phyloP scores from a whole-genome alignment of 2,329 filamentous ascomycete species.

The Eutypa lata region DNA sequence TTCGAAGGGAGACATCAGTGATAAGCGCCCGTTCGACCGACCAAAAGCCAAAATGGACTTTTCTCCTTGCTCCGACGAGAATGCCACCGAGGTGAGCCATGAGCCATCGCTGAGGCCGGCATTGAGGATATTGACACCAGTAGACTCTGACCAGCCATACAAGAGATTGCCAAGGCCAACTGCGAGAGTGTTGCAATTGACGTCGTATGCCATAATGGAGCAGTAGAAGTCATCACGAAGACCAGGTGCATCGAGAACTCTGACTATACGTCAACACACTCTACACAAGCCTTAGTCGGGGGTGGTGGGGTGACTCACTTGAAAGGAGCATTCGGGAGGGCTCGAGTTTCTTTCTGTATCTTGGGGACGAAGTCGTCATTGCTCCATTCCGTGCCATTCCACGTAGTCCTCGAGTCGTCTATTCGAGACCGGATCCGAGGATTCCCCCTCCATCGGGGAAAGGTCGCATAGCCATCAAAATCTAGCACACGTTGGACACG shows the following conservation, averaged over 20 bases:
- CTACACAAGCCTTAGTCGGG: not conserved
- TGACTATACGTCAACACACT: constrained; percentile 36
- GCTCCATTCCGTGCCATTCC: constrained; percentile 41
- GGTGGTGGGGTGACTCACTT: constrained; percentile 49
- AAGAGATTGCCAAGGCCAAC: constrained; percentile 77
- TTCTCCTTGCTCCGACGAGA: constrained; percentile 74
- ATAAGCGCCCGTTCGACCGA: constrained; percentile 71
- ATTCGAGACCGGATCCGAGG: constrained; percentile 16
- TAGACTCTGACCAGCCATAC: constrained; percentile 83
- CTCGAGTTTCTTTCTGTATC: constrained; percentile 30
- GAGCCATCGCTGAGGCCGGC: constrained; percentile 42
- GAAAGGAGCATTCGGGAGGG: constrained; percentile 71
- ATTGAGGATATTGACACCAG: constrained; percentile 59
- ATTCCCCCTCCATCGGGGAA: constrained; percentile 24
- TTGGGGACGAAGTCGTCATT: constrained; percentile 20
- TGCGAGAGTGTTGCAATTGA: constrained; percentile 70
- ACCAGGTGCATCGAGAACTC: constrained; percentile 81
- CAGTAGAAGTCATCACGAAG: constrained; percentile 97
- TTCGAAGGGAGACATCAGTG: constrained; percentile 75
- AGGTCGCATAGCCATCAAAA: constrained; percentile 36
- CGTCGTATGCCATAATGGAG: constrained; percentile 82
- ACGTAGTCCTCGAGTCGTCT: constrained; percentile 32
- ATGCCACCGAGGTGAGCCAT: constrained; percentile 80
- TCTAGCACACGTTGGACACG: constrained; percentile 63
- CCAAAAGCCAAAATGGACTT: constrained; percentile 83